Base-by-base conservation (phyloP, 1,139 yeast species). In the Debaryomyces psychrophilus region DNA sequence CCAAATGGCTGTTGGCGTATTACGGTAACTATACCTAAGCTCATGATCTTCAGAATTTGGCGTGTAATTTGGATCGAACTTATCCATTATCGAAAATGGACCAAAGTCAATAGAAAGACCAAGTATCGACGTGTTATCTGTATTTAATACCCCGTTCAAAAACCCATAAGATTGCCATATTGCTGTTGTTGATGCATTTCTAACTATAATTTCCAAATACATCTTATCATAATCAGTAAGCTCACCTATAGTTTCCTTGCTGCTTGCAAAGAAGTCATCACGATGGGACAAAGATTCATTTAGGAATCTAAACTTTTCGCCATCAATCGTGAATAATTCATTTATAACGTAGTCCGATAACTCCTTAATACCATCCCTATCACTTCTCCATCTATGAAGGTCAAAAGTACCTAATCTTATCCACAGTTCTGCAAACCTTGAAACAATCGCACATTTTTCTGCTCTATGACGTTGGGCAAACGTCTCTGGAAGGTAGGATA, bases 31-130 rank as follows among this genome's bases (percentile, higher is more conserved):
- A 62, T 93, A 93, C 41, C 97, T 73, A 23, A 71, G 64, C 45
- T 74, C 71, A 41, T 78, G 81, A 62, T 93, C 99, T 61, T 90
- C 97, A 45, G 90, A 92, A 60, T 93, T 93, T 1, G 98, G 95
- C 0, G 97, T 87, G 61, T 80, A 92, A 44, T 77, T 66, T 6
- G 95, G 92, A 59, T 90, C 85, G 61, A 85, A 93, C 47, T 81
- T 81, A 60, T 92, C 97, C 83, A 87, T 76, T 46, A 90, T 87
- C 20, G 95, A 87, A 68, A 89, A 93, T 1, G 99, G 99, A 3
- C 99, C 99, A 63, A 86, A 93, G 65, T 93, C 99, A 67, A 93
- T 81, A 0, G 96, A 82, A 12, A 92, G 71, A 0, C 99, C 99
- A 38, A 86, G 61, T 6, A 93, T 75, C 0, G 97, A 89, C 0